A percentile compares a stretch with the other conserved stretches of the same genome.
Evolutionary conservation across 2,329 filamentous ascomycete genomes (phyloP).

Genomic region (Mariannaea sp.): DNA sequence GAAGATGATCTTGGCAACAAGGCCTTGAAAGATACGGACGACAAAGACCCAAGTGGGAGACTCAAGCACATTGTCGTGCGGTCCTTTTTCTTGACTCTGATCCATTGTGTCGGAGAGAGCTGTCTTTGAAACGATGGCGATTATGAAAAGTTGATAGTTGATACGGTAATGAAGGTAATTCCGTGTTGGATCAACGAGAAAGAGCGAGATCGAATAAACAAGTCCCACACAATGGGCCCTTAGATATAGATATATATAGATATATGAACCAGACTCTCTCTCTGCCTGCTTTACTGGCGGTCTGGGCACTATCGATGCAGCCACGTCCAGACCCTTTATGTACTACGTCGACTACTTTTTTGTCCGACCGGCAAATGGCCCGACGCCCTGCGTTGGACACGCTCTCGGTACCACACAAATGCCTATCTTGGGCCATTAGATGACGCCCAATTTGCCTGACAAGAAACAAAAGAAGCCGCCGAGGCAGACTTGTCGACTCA

Average conservation of each 20-base stretch:
- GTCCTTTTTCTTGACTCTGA: constrained; percentile 20
- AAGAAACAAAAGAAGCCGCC: not conserved
- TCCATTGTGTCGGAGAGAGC: constrained; percentile 21
- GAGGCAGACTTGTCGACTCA: not conserved
- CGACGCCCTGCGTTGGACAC: not conserved
- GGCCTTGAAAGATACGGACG: constrained; percentile 47
- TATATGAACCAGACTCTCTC: too few relatives aligned
- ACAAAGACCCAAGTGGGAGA: constrained; percentile 51
- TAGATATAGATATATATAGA: too few relatives aligned
- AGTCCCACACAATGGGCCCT: too few relatives aligned
- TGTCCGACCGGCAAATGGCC: too few relatives aligned
- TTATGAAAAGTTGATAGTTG: too few relatives aligned
- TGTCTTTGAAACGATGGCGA: too few relatives aligned
- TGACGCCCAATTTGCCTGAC: not conserved
- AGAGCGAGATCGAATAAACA: too few relatives aligned
- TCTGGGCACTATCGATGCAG: too few relatives aligned
- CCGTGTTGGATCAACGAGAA: too few relatives aligned
- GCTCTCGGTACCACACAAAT: not conserved
- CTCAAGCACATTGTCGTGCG: constrained; percentile 41
- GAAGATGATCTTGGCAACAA: constrained; percentile 51
- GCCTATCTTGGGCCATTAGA: not conserved
- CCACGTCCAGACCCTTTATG: not conserved
- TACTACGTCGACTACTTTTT: not conserved
- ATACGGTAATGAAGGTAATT: too few relatives aligned
- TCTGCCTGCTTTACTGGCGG: too few relatives aligned